A percentile compares a stretch with the other conserved stretches of the same genome.
Conservation (phyloP, 805 yeast genomes). For the Candida piceae region DNA sequence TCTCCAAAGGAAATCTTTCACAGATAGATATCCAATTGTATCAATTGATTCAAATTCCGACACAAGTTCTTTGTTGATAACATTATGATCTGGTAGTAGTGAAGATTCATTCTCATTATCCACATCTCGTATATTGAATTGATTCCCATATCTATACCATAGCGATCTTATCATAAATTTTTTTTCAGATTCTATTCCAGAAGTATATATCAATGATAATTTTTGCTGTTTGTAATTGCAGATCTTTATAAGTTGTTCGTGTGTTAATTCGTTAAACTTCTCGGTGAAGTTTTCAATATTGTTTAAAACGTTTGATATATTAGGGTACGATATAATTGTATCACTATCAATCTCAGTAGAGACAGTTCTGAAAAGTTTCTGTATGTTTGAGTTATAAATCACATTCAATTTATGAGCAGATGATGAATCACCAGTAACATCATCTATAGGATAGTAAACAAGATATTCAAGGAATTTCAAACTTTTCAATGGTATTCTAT, state of each 20-base stretch:
- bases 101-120: background rate
- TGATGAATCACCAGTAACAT: conserved; percentile 31
- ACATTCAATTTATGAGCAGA: conserved; percentile 10
- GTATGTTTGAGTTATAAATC: background rate
- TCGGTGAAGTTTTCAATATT: conserved; percentile 2
- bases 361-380: background rate
- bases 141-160: conserved; percentile 10
- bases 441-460: conserved; percentile 38
- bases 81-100: background rate
- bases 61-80: background rate
- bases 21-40: conserved; percentile 5
- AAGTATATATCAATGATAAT: no score
- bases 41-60: background rate
- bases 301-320: conserved; percentile 1
- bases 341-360: conserved; percentile 3
- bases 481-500: background rate
- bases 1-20: conserved; percentile 8
- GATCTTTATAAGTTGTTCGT: no score
- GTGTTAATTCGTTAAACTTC: no score
- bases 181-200: no score
- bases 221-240: no score
- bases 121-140: background rate
- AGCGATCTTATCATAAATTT: conserved; percentile 14
- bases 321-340: conserved; percentile 4
- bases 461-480: conserved; percentile 20